Evolutionary conservation across 1,284 basidiomycete genomes (phyloP).

Genomic region (Neonothopanus nambi): DNA sequence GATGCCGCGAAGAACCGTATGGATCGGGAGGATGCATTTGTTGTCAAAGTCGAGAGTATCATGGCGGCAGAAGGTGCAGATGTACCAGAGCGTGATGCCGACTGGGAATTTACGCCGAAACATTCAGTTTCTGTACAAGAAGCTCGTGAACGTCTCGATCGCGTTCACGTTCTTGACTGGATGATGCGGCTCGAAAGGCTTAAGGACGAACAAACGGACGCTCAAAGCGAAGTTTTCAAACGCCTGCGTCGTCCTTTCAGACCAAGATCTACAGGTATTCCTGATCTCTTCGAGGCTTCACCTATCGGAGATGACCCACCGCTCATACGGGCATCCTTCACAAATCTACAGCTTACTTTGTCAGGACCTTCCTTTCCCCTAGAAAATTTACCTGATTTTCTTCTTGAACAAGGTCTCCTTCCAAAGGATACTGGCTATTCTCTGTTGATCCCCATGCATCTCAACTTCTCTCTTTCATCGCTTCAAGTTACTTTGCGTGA

Average conservation of each 20-base stretch:
- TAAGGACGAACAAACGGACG: slow-evolving; percentile 34
- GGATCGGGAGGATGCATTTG: slow-evolving; percentile 82
- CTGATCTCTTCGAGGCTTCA: slow-evolving; percentile 39
- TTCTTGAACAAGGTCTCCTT: slow-evolving; percentile 73
- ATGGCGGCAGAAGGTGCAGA: slow-evolving; percentile 36
- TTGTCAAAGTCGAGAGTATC: slow-evolving; percentile 74
- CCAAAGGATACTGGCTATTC: slow-evolving; percentile 77
- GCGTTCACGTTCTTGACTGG: slow-evolving; percentile 84
- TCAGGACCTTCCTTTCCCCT: slow-evolving; percentile 65
- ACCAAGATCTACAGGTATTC: slow-evolving; percentile 27
- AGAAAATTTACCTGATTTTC: slow-evolving; percentile 64
- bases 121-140: slow-evolving; percentile 73
- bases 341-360: slow-evolving; percentile 60
- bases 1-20: slow-evolving; percentile 76
- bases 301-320: slow-evolving; percentile 58
- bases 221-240: slow-evolving; percentile 34
- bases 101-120: slow-evolving; percentile 57
- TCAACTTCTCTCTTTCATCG: slow-evolving; percentile 70
- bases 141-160: slow-evolving; percentile 72
- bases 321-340: slow-evolving; percentile 71
- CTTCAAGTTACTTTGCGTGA: slow-evolving; percentile 76
- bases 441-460: slow-evolving; percentile 82
- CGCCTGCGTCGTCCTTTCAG: slow-evolving; percentile 29
- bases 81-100: slow-evolving; percentile 23
- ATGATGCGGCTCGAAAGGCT: slow-evolving; percentile 49